Evolutionary conservation across 495 filamentous ascomycete species (phyloP), one percentile per base, ranked within the genome.

Genomic region (Neurospora tetraspora): DNA sequence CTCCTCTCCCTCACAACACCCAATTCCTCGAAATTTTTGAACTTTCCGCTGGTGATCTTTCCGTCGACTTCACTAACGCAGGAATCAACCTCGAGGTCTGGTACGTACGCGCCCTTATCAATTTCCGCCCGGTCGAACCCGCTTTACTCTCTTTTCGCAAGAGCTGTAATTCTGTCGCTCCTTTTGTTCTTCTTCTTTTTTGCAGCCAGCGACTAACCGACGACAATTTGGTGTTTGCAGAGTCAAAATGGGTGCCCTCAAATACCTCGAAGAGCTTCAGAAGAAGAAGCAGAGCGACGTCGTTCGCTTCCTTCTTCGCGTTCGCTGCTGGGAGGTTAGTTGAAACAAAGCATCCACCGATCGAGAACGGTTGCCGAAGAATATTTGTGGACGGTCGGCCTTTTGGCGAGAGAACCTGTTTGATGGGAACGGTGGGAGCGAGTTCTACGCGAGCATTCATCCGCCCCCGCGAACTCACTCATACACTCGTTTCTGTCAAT

Each of bases 261-360:
- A 98, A 87, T 98, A 98, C 88, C 92, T 98, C 86, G 96, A 98
- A 89, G 96, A 99, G 89, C 91, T 99, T 84, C 93, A 96, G 83
- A 98, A 98, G 93, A 97, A 97, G 92, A 99, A 99, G 93, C 96
- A 99, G 89, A 96, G 93, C 81, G 96, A 99, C 86, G 92, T 98
- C 77, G 91, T 98, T 86, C 95, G 94, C 88, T 99, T 99, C 90
- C 90, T 99, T 86, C 93, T 97, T 83, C 94, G 96, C 83, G 96
- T 99, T 82, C 94, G 96, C 87, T 98, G 96, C 93, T 99, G 96
- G 96, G 96, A 99, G 93, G 96, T 98, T 91, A 92, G 96, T 90
- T 88, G 82, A 86, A 42, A 72, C 53, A 18, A 65, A 65, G 53
- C 73, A 82, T 81, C 78, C 79, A 87, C 78, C 73, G 73, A 70